Base-by-base conservation (phyloP, 768 basidiomycete genomes). In the Tulasnella sp. region DNA sequence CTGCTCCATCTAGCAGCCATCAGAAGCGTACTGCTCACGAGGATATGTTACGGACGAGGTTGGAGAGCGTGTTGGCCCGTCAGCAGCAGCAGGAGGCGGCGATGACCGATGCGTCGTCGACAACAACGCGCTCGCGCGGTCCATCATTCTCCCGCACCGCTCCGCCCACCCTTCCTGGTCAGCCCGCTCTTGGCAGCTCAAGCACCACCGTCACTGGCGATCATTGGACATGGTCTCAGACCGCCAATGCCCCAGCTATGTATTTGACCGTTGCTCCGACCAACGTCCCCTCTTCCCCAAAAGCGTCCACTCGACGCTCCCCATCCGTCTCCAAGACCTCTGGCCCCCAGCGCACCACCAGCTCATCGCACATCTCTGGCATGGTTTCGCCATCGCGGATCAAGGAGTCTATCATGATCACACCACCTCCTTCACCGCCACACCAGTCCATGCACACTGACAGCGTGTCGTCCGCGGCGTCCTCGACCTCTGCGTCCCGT, bases 401-500 rank as follows among this genome's bases (percentile, higher is more conserved):
- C 22, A 68, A 40, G 39, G 40, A 76, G 64, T 36, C 37, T 12
- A 52, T 52, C 36, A 76, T 76, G 75, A 76, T 76, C 67, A 76
- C 75, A 71, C 75, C 75, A 22, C 75, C 75, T 40, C 75, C 75
- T 42, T 76, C 75, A 34, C 75, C 75, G 38, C 73, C 73, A 34
- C 54, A 74, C 58, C 49, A 58, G 17, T 31, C 73, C 25, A 25
- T 52, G 25, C 49, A 58, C 54, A 37, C 58, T 29, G 45, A 49
- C n/a, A 67, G n/a, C 73, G 31, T 52, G 34, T 72, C 72, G 5
- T 31, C 73, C 29, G 19, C 54, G 29, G 15, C 73, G 19, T 54
- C 73, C 54, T 74, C 73, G 15, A 67, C 45, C 73, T 34, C 49
- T n/a, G 49, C 73, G 2, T 74, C 73, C n/a, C 73, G 73, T 39